Evolutionary conservation across 2,329 filamentous ascomycete genomes (phyloP).

Genomic region (Hirsutella minnesotensis): DNA sequence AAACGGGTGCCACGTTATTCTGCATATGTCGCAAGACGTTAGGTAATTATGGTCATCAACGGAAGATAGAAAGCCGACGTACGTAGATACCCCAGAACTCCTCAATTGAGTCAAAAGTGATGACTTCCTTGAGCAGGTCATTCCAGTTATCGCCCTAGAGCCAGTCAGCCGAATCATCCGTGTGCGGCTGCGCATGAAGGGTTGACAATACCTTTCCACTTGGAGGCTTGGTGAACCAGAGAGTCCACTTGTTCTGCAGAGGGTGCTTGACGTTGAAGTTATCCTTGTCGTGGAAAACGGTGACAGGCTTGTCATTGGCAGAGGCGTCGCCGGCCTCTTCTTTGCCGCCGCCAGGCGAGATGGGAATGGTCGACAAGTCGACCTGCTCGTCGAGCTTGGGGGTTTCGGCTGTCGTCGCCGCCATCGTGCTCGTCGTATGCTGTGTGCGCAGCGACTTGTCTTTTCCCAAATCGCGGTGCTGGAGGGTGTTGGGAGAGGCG

Average conservation of each 20-base stretch:
- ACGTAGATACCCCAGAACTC: conserved; percentile 99
- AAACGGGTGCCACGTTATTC: conserved; percentile 98
- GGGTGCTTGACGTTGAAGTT: conserved; percentile 99
- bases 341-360: conserved; percentile 49
- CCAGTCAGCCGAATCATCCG: not conserved
- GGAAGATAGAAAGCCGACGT: conserved; percentile 27
- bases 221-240: conserved; percentile 98
- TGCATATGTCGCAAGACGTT: conserved; percentile 24
- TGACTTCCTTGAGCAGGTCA: conserved; percentile 93
- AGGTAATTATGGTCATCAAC: not conserved
- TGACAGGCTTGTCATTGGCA: conserved; percentile 55
- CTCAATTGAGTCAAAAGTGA: conserved; percentile 96
- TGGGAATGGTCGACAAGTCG: conserved; percentile 56
- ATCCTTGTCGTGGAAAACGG: conserved; percentile 94
- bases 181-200: not conserved
- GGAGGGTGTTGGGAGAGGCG: not conserved
- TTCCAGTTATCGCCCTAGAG: conserved; percentile 93
- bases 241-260: conserved; percentile 92
- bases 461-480: too few species aligned
- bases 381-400: conserved; percentile 41
- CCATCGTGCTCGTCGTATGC: conserved; percentile 17
- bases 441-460: not conserved
- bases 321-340: conserved; percentile 36
- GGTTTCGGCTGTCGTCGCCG: conserved; percentile 19
- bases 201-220: conserved; percentile 66